phyloP scores from a whole-genome alignment of 108 stramenopile species.

The Bacterosira constricta region DNA sequence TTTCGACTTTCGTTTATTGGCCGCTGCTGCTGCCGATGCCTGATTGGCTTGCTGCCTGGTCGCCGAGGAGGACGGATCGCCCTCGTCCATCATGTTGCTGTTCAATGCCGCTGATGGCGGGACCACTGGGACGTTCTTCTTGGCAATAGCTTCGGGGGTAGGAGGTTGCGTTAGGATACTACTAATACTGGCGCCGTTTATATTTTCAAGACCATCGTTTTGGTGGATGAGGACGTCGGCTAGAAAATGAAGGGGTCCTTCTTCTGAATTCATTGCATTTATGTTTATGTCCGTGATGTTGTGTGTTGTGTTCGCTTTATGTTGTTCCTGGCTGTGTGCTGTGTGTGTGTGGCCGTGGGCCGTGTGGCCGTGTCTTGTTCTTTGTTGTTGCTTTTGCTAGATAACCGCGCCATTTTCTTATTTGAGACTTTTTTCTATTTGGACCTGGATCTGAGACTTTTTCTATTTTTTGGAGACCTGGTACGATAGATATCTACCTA shows the following conservation, averaged over 20 bases:
- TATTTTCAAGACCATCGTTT: not conserved
- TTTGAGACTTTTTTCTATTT: too few relatives aligned
- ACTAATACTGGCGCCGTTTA: too few relatives aligned
- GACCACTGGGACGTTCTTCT: not conserved
- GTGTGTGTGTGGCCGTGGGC: not conserved
- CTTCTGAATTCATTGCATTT: not conserved
- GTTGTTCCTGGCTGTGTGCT: too few relatives aligned
- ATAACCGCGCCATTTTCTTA: too few relatives aligned
- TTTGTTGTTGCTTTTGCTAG: not conserved
- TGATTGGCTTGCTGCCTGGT: too few relatives aligned
- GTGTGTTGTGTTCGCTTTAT: too few relatives aligned
- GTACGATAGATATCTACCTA: too few relatives aligned
- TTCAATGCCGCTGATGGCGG: too few relatives aligned
- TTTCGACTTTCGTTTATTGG: conserved; percentile 5
- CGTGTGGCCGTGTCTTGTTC: not conserved
- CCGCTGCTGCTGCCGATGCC: not conserved
- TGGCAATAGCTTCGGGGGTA: not conserved
- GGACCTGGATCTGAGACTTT: too few relatives aligned
- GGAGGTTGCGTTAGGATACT: not conserved
- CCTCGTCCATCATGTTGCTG: not conserved
- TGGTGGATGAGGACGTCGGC: not conserved
- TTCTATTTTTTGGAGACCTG: too few relatives aligned
- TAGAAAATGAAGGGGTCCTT: not conserved
- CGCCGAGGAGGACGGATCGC: not conserved
- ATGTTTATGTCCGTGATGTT: not conserved